A percentile compares a stretch with the other conserved stretches of the same genome.
phyloP scores from a whole-genome alignment of 208 protist species.

The Wallacemonas rigidus region DNA sequence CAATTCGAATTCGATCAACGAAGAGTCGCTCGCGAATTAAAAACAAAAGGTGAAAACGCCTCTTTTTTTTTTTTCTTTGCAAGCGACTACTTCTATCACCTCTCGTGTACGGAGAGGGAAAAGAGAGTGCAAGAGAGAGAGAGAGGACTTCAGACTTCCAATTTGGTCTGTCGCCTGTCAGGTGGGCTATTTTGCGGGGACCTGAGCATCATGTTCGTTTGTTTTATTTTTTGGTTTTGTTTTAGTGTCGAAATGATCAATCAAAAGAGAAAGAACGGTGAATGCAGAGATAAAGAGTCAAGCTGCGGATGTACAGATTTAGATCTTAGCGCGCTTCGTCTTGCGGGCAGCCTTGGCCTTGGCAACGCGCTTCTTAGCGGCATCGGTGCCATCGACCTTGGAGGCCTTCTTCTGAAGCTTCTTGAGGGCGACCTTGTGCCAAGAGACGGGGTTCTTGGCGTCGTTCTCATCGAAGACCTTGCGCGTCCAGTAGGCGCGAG shows the following conservation, averaged over 20 bases:
- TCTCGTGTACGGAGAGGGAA: too few relatives aligned
- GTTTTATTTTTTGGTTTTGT: constrained; percentile 19
- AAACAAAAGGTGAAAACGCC: too few relatives aligned
- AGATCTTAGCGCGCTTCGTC: constrained; percentile 30
- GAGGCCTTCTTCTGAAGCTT: constrained; percentile 84
- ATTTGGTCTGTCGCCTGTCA: too few relatives aligned
- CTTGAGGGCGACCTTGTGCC: constrained; percentile 89
- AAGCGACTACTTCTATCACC: too few relatives aligned
- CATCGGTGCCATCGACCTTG: constrained; percentile 76
- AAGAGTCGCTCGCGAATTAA: too few relatives aligned
- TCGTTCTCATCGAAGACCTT: constrained; percentile 92
- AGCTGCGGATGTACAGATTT: background rate
- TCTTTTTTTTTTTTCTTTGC: too few relatives aligned
- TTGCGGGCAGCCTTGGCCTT: constrained; percentile 83
- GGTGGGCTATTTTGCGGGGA: too few relatives aligned
- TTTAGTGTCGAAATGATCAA: constrained; percentile 24
- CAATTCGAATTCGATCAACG: too few relatives aligned
- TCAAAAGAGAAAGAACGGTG: constrained; percentile 22
- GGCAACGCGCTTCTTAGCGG: constrained; percentile 87
- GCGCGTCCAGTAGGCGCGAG: constrained; percentile 89
- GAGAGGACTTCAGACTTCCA: too few relatives aligned
- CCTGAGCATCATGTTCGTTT: constrained; percentile 64
- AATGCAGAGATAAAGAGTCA: constrained; percentile 7
- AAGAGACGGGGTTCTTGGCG: constrained; percentile 86
- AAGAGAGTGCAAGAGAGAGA: too few relatives aligned